phyloP scores from a whole-genome alignment of 768 basidiomycete species.

The Russula foetens region DNA sequence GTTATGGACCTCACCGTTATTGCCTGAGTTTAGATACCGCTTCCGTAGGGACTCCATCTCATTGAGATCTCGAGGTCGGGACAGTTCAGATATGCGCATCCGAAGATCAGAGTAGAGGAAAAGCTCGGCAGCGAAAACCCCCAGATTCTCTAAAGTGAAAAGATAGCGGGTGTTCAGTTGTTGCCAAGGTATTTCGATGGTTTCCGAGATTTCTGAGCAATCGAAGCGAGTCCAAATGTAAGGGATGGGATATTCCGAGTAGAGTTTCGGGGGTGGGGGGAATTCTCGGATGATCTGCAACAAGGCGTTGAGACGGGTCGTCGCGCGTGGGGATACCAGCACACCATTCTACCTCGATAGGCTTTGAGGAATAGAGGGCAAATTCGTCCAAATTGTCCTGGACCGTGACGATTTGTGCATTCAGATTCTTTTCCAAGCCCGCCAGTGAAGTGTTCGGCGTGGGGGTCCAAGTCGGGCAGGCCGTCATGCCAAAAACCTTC shows the following conservation, averaged over 20 bases:
- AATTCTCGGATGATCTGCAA: constrained; percentile 13
- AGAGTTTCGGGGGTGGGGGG: constrained; percentile 37
- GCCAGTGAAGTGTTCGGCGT: constrained; percentile 56
- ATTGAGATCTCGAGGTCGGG: constrained; percentile 24
- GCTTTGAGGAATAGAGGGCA: constrained; percentile 49
- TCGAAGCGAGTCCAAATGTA: constrained; percentile 47
- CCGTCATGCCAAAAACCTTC: constrained; percentile 91
- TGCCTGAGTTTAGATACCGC: constrained; percentile 10
- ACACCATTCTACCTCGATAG: constrained; percentile 46
- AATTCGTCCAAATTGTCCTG: constrained; percentile 63
- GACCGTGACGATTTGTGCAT: constrained; percentile 70
- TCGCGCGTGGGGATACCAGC: neutral
- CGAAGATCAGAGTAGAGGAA: constrained; percentile 58
- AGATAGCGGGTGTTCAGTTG: constrained; percentile 57
- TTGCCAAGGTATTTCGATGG: constrained; percentile 44
- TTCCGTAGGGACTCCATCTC: constrained; percentile 23
- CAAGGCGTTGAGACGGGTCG: neutral
- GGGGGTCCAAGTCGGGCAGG: constrained; percentile 80
- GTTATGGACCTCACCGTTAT: neutral
- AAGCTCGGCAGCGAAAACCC: constrained; percentile 67
- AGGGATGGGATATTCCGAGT: constrained; percentile 46
- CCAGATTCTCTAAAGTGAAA: constrained; percentile 53
- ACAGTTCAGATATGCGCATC: constrained; percentile 37
- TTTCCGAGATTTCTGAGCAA: constrained; percentile 27
- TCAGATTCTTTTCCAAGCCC: constrained; percentile 59